phyloP scores from a whole-genome alignment of 169 alveolate genomes.

The Plasmodium yoelii region DNA sequence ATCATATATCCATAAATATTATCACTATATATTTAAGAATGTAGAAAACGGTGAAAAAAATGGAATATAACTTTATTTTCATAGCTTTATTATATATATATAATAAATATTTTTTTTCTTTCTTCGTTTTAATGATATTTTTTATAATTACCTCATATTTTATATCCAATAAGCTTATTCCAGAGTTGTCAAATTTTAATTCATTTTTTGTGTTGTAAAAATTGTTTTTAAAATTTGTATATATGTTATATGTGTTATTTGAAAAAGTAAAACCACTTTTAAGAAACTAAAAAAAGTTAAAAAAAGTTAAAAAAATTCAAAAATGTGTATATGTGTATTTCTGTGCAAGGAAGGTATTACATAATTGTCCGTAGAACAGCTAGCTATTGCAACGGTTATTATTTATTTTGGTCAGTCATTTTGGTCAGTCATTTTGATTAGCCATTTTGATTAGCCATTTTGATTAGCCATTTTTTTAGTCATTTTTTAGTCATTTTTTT shows the following conservation, averaged over 20 bases:
- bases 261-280: conserved; percentile 64
- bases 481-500: too few relatives aligned
- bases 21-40: too few relatives aligned
- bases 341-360: neutral
- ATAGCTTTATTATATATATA: too few relatives aligned
- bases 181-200: conserved; percentile 48
- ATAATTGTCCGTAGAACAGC: neutral
- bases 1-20: too few relatives aligned
- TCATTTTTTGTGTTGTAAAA: conserved; percentile 49
- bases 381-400: neutral
- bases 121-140: too few relatives aligned
- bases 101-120: too few relatives aligned
- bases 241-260: conserved; percentile 48
- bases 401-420: neutral
- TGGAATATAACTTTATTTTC: too few relatives aligned
- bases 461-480: too few relatives aligned
- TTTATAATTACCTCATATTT: conserved; percentile 30
- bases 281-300: conserved; percentile 29
- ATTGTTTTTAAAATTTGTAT: conserved; percentile 44
- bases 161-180: conserved; percentile 44
- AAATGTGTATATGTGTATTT: neutral
- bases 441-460: too few relatives aligned
- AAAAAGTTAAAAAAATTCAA: neutral
- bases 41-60: too few relatives aligned
- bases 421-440: too few relatives aligned